Evolutionary conservation across 192 early-diverging fungal species (phyloP), one percentile per base, ranked within the genome.

Genomic region (Podila horticola): DNA sequence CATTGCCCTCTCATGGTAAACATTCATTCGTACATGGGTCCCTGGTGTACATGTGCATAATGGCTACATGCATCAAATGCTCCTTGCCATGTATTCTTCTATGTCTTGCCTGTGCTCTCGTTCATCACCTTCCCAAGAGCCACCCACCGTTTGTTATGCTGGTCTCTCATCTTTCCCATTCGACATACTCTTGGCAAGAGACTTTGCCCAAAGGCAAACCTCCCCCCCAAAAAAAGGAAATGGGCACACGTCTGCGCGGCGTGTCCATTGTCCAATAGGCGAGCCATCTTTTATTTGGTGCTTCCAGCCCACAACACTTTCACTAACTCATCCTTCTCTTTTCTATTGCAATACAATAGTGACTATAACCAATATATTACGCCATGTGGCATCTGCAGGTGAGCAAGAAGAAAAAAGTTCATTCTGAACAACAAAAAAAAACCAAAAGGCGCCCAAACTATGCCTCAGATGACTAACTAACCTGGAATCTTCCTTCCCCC

Each of bases 1-100:
- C 9, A 85, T 97, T 62, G 95, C 89, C 5, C 91, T 97, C 17
- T 90, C 93, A 2, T 91, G 93, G 90, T 91, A 91, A 71, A 62
- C 19, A 36, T 51, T 52, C 36, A 57, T 63, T 70, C 48, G 12
- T 19, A 55, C 33, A 0, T 41, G 38, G 38, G 38, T 41, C 38
- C 38, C 12, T 41, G 38, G 33, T 10, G 9, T 41, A 41, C 38
- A 41, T 41, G 9, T 9, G 38, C 38, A 41, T 41, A 41, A 41
- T 11, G 2, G 38, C 38, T 34, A 34, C 33, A 34, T 34, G 33
- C 33, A 34, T 34, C 33, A 7, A 34, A 41, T 41, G 38, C 38
- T 41, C 38, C 38, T 41, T 11, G 38, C 12, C 11, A 41, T 41
- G 38, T 41, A 41, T 20, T 52, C 22, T 52, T 52, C 22, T 20